Percentiles rank a stretch among this genome's conserved stretches.
Evolutionary conservation across 2,329 filamentous ascomycete genomes (phyloP).

Genomic region (Apiospora koreana): DNA sequence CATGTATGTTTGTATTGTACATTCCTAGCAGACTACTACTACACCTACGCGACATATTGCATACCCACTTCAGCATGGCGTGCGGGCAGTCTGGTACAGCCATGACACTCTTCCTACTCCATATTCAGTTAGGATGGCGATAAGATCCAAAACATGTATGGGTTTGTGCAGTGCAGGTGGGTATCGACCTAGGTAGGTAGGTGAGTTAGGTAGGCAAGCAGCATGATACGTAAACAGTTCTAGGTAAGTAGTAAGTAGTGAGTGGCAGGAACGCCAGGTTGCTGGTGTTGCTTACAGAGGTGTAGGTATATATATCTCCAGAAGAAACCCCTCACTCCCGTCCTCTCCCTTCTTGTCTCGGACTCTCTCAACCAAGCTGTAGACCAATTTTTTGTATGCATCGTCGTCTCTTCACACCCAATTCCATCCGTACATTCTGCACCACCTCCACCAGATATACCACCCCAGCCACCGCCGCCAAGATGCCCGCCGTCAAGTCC

Average conservation of each 20-base stretch:
- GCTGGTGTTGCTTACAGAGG: neutral
- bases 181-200: neutral
- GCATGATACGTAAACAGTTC: too few species aligned
- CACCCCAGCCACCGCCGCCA: neutral
- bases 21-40: neutral
- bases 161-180: neutral
- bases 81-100: neutral
- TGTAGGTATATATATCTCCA: neutral
- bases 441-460: neutral
- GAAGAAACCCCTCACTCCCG: neutral
- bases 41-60: neutral
- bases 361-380: neutral
- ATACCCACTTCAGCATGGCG: neutral
- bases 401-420: neutral
- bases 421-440: conserved; percentile 6
- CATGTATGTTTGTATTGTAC: neutral
- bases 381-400: neutral
- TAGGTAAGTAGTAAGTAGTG: too few species aligned
- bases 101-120: neutral
- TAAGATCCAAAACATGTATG: neutral
- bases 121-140: neutral
- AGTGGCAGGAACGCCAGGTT: neutral
- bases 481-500: conserved; percentile 21
- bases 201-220: too few species aligned
- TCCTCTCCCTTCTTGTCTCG: neutral